Evolutionary conservation across 495 filamentous ascomycete genomes (phyloP).

Genomic region (Glutinoglossum americanum): DNA sequence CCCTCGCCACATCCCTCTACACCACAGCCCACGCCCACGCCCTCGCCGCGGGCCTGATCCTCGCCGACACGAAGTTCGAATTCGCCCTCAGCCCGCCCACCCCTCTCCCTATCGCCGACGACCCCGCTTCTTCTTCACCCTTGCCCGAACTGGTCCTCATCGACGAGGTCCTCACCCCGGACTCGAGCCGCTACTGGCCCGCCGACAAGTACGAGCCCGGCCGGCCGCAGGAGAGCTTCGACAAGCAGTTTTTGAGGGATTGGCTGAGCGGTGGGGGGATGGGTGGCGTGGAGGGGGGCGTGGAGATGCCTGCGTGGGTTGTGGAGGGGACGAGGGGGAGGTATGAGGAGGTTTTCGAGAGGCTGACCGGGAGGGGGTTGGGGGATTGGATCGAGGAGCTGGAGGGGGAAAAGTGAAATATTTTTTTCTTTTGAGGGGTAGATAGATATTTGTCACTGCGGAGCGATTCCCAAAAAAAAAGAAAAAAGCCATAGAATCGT

Average conservation of each 20-base stretch:
- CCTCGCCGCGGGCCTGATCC: constrained; percentile 59
- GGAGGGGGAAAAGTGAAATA: not conserved
- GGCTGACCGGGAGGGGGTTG: constrained; percentile 30
- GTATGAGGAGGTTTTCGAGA: constrained; percentile 51
- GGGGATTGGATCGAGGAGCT: not conserved
- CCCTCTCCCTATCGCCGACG: constrained; percentile 36
- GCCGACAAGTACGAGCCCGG: constrained; percentile 51
- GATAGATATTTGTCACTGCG: no score
- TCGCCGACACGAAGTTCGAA: constrained; percentile 79
- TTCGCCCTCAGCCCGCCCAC: constrained; percentile 63
- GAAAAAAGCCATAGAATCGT: no score
- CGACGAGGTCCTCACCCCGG: constrained; percentile 74
- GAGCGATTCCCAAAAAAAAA: no score
- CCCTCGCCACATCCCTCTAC: constrained; percentile 52
- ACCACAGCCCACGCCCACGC: constrained; percentile 49
- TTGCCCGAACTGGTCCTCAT: constrained; percentile 56
- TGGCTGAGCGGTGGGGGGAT: constrained; percentile 57
- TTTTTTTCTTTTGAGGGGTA: not conserved
- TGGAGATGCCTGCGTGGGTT: constrained; percentile 45
- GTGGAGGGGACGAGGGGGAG: constrained; percentile 36
- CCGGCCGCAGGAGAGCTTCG: constrained; percentile 56
- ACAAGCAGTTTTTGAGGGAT: constrained; percentile 81
- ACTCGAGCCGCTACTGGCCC: constrained; percentile 59
- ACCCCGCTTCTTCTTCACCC: no score
- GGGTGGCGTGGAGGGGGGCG: constrained; percentile 46